Conservation (phyloP, 768 basidiomycete genomes). For the Lentinula sp. region DNA sequence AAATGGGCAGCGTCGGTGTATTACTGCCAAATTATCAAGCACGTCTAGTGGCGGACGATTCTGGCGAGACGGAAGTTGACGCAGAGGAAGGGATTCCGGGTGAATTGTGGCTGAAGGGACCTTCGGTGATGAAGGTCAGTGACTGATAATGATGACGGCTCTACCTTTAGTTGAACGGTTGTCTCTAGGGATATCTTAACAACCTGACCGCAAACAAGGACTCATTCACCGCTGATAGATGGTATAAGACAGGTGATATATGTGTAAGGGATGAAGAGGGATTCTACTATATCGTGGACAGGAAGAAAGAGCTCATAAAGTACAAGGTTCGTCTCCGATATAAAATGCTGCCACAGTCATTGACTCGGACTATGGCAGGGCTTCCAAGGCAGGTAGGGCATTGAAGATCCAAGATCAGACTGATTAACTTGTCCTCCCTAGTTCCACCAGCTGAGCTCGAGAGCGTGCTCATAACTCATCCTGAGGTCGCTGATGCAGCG, state of each 20-base stretch:
- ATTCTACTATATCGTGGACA: slow-evolving; percentile 68
- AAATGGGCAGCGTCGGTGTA: slow-evolving; percentile 61
- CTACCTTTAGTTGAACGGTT: background rate
- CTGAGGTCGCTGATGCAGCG: slow-evolving; percentile 70
- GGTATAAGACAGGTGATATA: slow-evolving; percentile 91
- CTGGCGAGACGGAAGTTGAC: slow-evolving; percentile 45
- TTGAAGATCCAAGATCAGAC: background rate
- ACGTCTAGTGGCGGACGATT: slow-evolving; percentile 60
- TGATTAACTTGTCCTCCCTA: background rate
- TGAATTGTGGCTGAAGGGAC: slow-evolving; percentile 79
- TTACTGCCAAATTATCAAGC: slow-evolving; percentile 74
- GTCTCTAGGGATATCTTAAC: slow-evolving; percentile 58
- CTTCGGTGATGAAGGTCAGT: slow-evolving; percentile 62
- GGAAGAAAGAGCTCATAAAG: slow-evolving; percentile 72
- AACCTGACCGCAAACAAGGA: slow-evolving; percentile 65
- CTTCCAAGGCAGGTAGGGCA: background rate
- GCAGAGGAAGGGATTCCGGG: slow-evolving; percentile 54
- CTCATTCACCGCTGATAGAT: slow-evolving; percentile 65
- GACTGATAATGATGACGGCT: slow-evolving; percentile 21
- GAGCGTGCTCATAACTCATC: slow-evolving; percentile 65
- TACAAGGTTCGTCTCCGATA: slow-evolving; percentile 41
- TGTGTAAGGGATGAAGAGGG: slow-evolving; percentile 62
- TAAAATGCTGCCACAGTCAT: background rate
- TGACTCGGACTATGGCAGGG: background rate
- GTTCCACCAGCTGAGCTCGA: slow-evolving; percentile 89